Evolutionary conservation across 2,329 filamentous ascomycete species (phyloP).

Genomic region (Aspergillus intermedius): DNA sequence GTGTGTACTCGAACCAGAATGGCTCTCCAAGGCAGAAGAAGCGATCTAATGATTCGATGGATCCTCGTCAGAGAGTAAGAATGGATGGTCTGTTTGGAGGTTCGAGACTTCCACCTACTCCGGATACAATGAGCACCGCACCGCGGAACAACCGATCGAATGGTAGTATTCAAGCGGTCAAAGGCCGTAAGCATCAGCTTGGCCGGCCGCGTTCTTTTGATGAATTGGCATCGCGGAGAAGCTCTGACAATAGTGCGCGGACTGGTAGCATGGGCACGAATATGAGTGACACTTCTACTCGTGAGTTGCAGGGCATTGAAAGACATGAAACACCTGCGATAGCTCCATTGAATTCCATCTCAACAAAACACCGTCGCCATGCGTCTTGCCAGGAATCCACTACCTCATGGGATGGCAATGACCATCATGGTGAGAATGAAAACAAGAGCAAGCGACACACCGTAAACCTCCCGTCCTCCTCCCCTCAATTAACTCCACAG

Average conservation of each 20-base stretch:
- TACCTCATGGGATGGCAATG: constrained; percentile 13
- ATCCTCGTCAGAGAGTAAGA: constrained; percentile 20
- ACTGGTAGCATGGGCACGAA: constrained; percentile 28
- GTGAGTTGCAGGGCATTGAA: constrained; percentile 14
- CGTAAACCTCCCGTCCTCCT: constrained; percentile 12
- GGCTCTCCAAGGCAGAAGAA: too few relatives aligned
- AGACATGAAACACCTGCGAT: constrained; percentile 23
- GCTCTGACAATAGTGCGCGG: constrained; percentile 23
- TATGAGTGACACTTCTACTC: constrained; percentile 24
- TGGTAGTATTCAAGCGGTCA: constrained; percentile 27
- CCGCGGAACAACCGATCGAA: constrained; percentile 27
- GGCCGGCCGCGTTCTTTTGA: constrained; percentile 29
- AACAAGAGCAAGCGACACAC: background rate
- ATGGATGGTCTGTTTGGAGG: constrained; percentile 29
- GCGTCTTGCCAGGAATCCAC: constrained; percentile 17
- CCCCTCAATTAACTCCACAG: constrained; percentile 32
- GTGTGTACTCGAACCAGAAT: constrained; percentile 3
- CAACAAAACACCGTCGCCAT: background rate
- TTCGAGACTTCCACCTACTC: constrained; percentile 33
- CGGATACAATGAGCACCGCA: constrained; percentile 39
- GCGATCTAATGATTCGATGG: constrained; percentile 14
- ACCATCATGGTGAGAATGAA: constrained; percentile 7
- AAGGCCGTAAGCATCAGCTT: constrained; percentile 17
- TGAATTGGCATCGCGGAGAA: constrained; percentile 25
- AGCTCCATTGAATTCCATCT: constrained; percentile 22